Evolutionary conservation across 495 filamentous ascomycete genomes (phyloP), one percentile per base, ranked within the genome.

Genomic region (Aspergillus sclerotioniger): DNA sequence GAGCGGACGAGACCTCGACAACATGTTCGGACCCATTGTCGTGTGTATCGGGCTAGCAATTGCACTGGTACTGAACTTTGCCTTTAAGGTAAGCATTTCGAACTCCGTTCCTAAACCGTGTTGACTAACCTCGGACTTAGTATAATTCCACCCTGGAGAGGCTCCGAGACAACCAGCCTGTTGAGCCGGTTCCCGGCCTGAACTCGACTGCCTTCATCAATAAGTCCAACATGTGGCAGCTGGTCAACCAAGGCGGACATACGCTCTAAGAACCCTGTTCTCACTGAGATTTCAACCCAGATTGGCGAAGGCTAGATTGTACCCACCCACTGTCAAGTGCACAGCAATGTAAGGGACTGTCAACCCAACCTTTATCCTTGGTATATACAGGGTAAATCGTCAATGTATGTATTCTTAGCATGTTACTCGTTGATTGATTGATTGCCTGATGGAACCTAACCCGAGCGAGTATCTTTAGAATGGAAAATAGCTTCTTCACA

Each of bases 1-100:
- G 54, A 96, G 91, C 71, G 92, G 91, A 17, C 90, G 85, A 68
- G 94, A 98, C 65, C 91, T 98, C 71, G 93, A 98, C 70, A 94
- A 89, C 63, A 74, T 88, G 59, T 61, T 90, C 50, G 94, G 94
- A 3, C 94, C 95, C 19, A 66, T 96, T 51, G 82, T 95, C 2
- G 86, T 98, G 45, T 92, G 90, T 67, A 71, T 87, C 32, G 90
- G 92, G 20, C 68, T 98, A 63, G 83, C 88, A 37, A 67, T 90
- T 43, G 91, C 91, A 51, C 72, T 98, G 61, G 79, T 88, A 47
- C 67, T 96, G 65, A 98, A 98, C 74, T 96, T 98, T 78, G 82
- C 78, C 15, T 91, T 98, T 69, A 90, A 93, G 75, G 75, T 79
- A 61, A 21, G 70, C 57, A n/a, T 33, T 31, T 31, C 13, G 31